phyloP scores from a whole-genome alignment of 176 grass and related monocot species.

The Hordeum marinum region DNA sequence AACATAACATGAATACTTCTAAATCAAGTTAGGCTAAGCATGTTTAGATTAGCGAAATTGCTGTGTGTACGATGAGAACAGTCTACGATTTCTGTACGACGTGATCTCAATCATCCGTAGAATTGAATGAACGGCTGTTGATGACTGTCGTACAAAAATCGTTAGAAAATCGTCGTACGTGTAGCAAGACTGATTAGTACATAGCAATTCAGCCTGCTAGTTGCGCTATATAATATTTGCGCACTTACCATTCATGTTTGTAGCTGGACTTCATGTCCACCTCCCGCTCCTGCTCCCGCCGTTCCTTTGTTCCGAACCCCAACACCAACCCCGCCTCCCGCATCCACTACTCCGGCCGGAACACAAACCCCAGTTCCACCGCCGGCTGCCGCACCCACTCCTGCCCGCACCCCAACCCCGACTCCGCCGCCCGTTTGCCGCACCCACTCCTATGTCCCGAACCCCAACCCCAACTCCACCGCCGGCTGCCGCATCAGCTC shows the following conservation, averaged over 20 bases:
- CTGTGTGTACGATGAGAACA: too few relatives aligned
- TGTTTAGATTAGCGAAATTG: neutral
- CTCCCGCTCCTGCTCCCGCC: neutral
- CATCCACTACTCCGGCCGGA: neutral
- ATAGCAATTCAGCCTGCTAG: neutral
- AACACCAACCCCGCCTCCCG: neutral
- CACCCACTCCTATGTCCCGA: neutral
- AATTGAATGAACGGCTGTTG: too few relatives aligned
- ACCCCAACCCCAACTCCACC: neutral
- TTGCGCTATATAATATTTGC: neutral
- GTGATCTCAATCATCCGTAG: too few relatives aligned
- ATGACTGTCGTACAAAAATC: too few relatives aligned
- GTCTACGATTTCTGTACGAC: too few relatives aligned
- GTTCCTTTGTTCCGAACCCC: neutral
- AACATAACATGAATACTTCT: too few relatives aligned
- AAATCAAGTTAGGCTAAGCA: neutral
- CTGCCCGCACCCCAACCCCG: neutral
- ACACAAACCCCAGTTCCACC: conserved; percentile 5
- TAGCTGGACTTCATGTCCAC: neutral
- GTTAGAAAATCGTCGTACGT: too few relatives aligned
- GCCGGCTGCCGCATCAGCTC: neutral
- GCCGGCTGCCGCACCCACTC: neutral
- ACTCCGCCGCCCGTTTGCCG: neutral
- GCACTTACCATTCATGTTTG: neutral
- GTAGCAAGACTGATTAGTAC: too few relatives aligned